Percentiles rank a stretch among this genome's conserved stretches.
Conservation (phyloP, 2,329 filamentous ascomycete species). For the Escovopsis sp. region DNA sequence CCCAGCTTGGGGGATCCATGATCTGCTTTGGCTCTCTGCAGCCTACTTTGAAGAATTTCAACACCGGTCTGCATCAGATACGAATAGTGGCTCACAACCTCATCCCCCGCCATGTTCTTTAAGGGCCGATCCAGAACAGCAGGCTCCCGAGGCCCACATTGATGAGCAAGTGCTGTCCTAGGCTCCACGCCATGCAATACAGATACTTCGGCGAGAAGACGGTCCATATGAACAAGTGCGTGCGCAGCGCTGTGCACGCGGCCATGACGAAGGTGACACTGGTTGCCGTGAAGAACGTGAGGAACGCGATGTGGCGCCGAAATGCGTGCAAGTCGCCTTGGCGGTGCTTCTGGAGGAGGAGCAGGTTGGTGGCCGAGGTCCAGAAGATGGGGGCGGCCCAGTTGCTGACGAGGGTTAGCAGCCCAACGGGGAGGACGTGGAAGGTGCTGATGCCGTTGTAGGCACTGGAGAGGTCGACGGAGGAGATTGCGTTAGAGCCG, state of each 20-base stretch:
- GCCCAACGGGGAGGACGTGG: slow-evolving; percentile 63
- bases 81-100: too few species aligned
- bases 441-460: slow-evolving; percentile 85
- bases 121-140: slow-evolving; percentile 36
- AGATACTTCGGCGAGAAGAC: slow-evolving; percentile 96
- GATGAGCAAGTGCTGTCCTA: slow-evolving; percentile 64
- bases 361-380: slow-evolving; percentile 47
- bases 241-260: slow-evolving; percentile 68
- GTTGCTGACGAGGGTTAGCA: slow-evolving; percentile 75
- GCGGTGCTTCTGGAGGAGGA: slow-evolving; percentile 31
- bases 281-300: slow-evolving; percentile 55
- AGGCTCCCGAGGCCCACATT: slow-evolving; percentile 49
- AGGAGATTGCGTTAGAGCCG: slow-evolving; percentile 87
- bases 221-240: slow-evolving; percentile 95
- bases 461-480: slow-evolving; percentile 83
- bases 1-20: too few species aligned
- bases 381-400: slow-evolving; percentile 90
- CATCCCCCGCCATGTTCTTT: slow-evolving; percentile 1
- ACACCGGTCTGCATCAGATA: too few species aligned
- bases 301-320: slow-evolving; percentile 39
- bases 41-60: too few species aligned
- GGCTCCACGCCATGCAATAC: slow-evolving; percentile 77
- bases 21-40: too few species aligned
- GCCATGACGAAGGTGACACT: slow-evolving; percentile 66
- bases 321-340: slow-evolving; percentile 18